A percentile compares a stretch with the other conserved stretches of the same genome.
Evolutionary conservation across 352 stramenopile genomes (phyloP).

Genomic region (Pythium scleroteichum): DNA sequence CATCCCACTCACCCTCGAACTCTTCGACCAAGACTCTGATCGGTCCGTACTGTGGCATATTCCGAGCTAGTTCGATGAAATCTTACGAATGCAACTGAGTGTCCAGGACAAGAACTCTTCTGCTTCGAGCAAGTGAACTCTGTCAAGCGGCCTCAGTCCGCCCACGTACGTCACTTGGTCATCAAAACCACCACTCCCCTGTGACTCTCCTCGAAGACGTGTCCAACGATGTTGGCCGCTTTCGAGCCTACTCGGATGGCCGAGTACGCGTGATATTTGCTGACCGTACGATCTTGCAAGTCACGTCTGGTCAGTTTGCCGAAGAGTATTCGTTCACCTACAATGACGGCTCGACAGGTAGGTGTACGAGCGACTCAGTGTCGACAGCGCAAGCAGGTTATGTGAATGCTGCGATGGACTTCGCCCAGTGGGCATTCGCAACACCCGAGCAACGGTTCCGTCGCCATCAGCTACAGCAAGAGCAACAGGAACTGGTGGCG

Average conservation of each 20-base stretch:
- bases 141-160: conserved; percentile 1
- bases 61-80: no score
- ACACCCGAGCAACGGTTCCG: conserved; percentile 53
- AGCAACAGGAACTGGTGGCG: conserved; percentile 14
- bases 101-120: conserved; percentile 6
- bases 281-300: conserved; percentile 73
- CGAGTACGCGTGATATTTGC: conserved; percentile 61
- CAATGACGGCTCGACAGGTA: conserved; percentile 36
- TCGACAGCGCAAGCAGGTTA: conserved; percentile 45
- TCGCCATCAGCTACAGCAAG: conserved; percentile 27
- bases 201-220: conserved; percentile 15
- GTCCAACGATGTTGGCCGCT: conserved; percentile 55
- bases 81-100: no score
- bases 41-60: not conserved
- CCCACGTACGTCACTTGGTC: no score
- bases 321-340: conserved; percentile 58
- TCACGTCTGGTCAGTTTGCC: conserved; percentile 27
- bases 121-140: conserved; percentile 14
- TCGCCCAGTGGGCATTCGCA: conserved; percentile 66
- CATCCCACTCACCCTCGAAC: conserved; percentile 35
- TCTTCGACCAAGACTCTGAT: conserved; percentile 10
- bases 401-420: conserved; percentile 55
- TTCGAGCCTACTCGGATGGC: conserved; percentile 67
- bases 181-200: not conserved
- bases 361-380: conserved; percentile 44